Evolutionary conservation across 2,329 filamentous ascomycete genomes (phyloP).

Genomic region (Penicillium carneum): DNA sequence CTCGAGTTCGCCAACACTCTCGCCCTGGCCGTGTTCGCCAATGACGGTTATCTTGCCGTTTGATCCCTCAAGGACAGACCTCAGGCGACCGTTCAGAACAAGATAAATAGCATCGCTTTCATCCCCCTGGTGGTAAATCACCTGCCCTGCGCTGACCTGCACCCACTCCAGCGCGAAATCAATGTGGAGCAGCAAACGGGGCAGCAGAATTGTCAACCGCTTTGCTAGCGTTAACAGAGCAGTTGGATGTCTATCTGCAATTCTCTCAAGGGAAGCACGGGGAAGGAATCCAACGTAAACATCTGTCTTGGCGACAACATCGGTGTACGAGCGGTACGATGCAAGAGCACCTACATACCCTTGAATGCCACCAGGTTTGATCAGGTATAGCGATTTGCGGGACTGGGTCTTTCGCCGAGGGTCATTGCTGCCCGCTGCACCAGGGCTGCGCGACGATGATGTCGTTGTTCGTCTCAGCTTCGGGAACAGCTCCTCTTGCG

Average conservation of each 20-base stretch:
- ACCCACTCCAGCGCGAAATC: slow-evolving; percentile 99
- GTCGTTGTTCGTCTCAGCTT: slow-evolving; percentile 57
- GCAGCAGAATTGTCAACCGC: slow-evolving; percentile 84
- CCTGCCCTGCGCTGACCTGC: slow-evolving; percentile 91
- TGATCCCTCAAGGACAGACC: slow-evolving; percentile 81
- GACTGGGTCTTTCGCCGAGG: slow-evolving; percentile 52
- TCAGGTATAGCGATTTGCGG: slow-evolving; percentile 80
- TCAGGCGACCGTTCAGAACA: slow-evolving; percentile 88
- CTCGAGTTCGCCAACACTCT: slow-evolving; percentile 95
- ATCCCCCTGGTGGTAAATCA: slow-evolving; percentile 90
- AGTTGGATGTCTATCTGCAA: slow-evolving; percentile 90
- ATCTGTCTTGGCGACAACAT: slow-evolving; percentile 96
- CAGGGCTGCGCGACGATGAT: slow-evolving; percentile 50
- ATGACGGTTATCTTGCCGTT: slow-evolving; percentile 84
- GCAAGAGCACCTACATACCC: slow-evolving; percentile 95
- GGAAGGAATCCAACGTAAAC: slow-evolving; percentile 97
- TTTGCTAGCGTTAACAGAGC: slow-evolving; percentile 96
- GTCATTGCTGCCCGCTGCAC: slow-evolving; percentile 39
- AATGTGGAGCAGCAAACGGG: slow-evolving; percentile 89
- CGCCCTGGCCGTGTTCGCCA: slow-evolving; percentile 93
- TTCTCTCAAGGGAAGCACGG: slow-evolving; percentile 81
- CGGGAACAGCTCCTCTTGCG: slow-evolving; percentile 52
- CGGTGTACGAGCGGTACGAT: slow-evolving; percentile 93
- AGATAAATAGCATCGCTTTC: slow-evolving; percentile 99
- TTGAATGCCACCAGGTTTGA: slow-evolving; percentile 91